Base-by-base conservation (phyloP, 2,329 filamentous ascomycete species). In the Aspergillus neotritici region DNA sequence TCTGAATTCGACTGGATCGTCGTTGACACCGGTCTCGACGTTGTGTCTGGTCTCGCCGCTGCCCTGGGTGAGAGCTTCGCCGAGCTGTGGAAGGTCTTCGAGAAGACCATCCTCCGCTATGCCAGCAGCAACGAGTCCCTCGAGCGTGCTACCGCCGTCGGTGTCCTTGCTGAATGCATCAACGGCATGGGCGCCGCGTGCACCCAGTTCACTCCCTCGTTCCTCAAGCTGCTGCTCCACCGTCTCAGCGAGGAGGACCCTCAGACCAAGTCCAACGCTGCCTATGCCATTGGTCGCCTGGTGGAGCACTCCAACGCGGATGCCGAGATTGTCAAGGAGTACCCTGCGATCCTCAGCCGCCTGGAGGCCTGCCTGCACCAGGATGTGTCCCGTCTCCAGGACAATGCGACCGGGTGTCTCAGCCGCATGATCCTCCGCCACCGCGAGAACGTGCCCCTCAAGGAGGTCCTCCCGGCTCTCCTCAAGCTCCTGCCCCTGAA, bases 1-100 rank as follows among this genome's bases (percentile, higher is more conserved):
- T 94, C 91, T 2, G 93, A 98, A 71, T 95, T 94, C 60, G 93
- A 97, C 73, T 97, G 93, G 93, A 80, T 96, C 13, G 84, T 95
- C 40, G 85, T 97, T 42, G 93, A 98, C 71, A 95, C 89, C 8
- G 90, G 88, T 30, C 79, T 97, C 43, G 93, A 97, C 53, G 88
- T 94, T 36, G 76, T 96, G 39, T 87, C 88, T 40, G 88, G 87
- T 31, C 79, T 97, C 32, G 83, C 90, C 14, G 80, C 82, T 36
- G 88, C 88, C 28, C 81, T 97, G 11, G 93, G 93, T 31, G 67
- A 78, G 15, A 81, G 83, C 55, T 97, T 96, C 59, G 77, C 78
- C 43, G 85, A 95, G 72, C 75, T 96, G 49, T 97, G 89, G 88
- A 94, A 94, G 76, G 83, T 94, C 57, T 95, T 96, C 55, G 87